phyloP scores from a whole-genome alignment of 495 filamentous ascomycete genomes.

The Xylaria longipes region DNA sequence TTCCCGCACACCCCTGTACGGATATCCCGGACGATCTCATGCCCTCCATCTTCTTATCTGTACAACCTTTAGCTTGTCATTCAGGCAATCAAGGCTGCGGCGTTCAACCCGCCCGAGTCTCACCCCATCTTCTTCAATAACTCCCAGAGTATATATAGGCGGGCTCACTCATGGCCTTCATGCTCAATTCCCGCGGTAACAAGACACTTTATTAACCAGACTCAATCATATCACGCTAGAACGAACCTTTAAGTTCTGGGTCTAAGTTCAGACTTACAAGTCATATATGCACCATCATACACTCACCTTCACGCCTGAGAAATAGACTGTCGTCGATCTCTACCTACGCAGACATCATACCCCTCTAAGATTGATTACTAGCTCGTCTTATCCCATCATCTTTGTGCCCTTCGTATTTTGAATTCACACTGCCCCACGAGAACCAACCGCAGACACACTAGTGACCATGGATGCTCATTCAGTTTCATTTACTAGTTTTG shows the following conservation, averaged over 20 bases:
- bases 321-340: neutral
- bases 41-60: slow-evolving; percentile 22
- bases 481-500: slow-evolving; percentile 52
- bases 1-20: slow-evolving; percentile 2
- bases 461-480: slow-evolving; percentile 58
- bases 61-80: neutral
- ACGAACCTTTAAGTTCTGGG: neutral
- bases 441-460: neutral
- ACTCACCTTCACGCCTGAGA: neutral
- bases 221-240: neutral
- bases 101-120: neutral
- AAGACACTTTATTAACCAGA: neutral
- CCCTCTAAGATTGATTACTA: neutral
- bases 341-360: neutral
- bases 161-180: neutral
- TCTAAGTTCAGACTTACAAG: neutral
- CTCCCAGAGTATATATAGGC: neutral
- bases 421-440: neutral
- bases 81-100: neutral
- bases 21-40: slow-evolving; percentile 4
- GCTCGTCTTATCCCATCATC: neutral
- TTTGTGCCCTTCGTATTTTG: neutral
- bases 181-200: neutral
- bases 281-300: neutral
- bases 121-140: neutral